A percentile compares a stretch with the other conserved stretches of the same genome.
Evolutionary conservation across 768 basidiomycete species (phyloP).

Genomic region (Pleurotus citrinopileatus): DNA sequence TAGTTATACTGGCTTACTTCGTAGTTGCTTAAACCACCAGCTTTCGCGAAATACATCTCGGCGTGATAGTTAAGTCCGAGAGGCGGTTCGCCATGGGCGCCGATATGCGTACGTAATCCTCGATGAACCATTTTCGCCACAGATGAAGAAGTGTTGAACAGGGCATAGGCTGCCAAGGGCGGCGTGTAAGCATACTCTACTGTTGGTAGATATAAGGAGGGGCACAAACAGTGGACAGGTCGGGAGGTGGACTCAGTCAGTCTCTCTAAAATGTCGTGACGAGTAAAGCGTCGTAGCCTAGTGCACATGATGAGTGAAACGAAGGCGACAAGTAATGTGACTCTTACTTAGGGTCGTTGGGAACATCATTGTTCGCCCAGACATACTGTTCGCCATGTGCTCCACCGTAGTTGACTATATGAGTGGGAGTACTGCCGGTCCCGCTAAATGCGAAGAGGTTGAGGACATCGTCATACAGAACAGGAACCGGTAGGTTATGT

Average conservation of each 20-base stretch:
- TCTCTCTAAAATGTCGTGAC: slow-evolving; percentile 61
- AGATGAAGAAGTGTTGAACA: slow-evolving; percentile 70
- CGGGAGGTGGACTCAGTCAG: slow-evolving; percentile 60
- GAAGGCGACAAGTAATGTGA: background rate
- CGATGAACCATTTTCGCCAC: slow-evolving; percentile 66
- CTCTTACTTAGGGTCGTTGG: slow-evolving; percentile 64
- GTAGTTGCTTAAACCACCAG: slow-evolving; percentile 68
- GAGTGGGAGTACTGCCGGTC: slow-evolving; percentile 71
- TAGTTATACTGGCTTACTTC: slow-evolving; percentile 40
- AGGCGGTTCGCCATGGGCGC: slow-evolving; percentile 73
- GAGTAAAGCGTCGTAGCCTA: slow-evolving; percentile 61
- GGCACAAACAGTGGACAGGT: slow-evolving; percentile 51
- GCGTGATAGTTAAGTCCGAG: slow-evolving; percentile 75
- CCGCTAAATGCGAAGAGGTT: slow-evolving; percentile 64
- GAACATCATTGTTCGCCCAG: slow-evolving; percentile 64
- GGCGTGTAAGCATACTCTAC: background rate
- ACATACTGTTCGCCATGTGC: slow-evolving; percentile 62
- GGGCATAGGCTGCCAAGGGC: slow-evolving; percentile 45
- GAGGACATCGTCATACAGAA: slow-evolving; percentile 64
- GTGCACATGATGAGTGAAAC: background rate
- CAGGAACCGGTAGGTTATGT: slow-evolving; percentile 64
- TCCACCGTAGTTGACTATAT: slow-evolving; percentile 78
- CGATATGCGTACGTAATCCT: slow-evolving; percentile 63
- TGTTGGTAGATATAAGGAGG: background rate
- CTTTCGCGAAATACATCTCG: slow-evolving; percentile 63